A percentile compares a stretch with the other conserved stretches of the same genome.
Evolutionary conservation across 495 filamentous ascomycete genomes (phyloP).

Genomic region (Daldinia vernicosa): DNA sequence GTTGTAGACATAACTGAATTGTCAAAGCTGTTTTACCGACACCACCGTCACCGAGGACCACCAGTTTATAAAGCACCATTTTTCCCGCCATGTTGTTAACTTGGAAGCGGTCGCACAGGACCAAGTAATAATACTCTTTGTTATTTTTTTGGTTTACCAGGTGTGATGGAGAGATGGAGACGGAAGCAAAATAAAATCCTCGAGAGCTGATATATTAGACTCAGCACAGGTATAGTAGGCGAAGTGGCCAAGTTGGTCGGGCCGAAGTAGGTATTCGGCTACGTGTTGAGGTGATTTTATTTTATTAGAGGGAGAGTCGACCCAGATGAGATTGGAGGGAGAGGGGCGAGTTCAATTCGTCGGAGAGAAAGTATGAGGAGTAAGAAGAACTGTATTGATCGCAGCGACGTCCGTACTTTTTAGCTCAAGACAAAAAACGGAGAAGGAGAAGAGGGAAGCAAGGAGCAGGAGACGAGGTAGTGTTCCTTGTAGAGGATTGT

Average conservation of each 20-base stretch:
- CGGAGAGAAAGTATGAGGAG: slow-evolving; percentile 10
- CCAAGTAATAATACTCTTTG: slow-evolving; percentile 12
- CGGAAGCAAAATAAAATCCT: slow-evolving; percentile 15
- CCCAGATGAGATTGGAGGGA: slow-evolving; percentile 18
- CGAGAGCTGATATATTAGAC: slow-evolving; percentile 10
- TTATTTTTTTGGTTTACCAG: not conserved
- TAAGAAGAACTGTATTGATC: slow-evolving; percentile 30
- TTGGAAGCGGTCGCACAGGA: slow-evolving; percentile 30
- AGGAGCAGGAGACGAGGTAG: slow-evolving; percentile 17
- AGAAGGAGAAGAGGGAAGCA: slow-evolving; percentile 24
- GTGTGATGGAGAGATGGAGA: slow-evolving; percentile 7
- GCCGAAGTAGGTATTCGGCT: slow-evolving; percentile 41
- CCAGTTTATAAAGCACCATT: slow-evolving; percentile 98
- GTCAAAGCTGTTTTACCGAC: slow-evolving; percentile 98
- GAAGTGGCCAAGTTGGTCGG: slow-evolving; percentile 44
- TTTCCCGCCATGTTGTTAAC: slow-evolving; percentile 66
- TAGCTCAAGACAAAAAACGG: slow-evolving; percentile 32
- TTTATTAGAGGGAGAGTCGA: slow-evolving; percentile 35
- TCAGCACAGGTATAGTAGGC: slow-evolving; percentile 32
- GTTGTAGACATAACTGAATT: slow-evolving; percentile 83
- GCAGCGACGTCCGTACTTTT: slow-evolving; percentile 41
- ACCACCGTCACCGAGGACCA: slow-evolving; percentile 82
- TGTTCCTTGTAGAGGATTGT: slow-evolving; percentile 42
- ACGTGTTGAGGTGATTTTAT: slow-evolving; percentile 36
- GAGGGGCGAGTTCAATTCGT: slow-evolving; percentile 30